A percentile compares a stretch with the other conserved stretches of the same genome.
Evolutionary conservation across 2,329 filamentous ascomycete genomes (phyloP).

Genomic region (Alternaria infectoria): DNA sequence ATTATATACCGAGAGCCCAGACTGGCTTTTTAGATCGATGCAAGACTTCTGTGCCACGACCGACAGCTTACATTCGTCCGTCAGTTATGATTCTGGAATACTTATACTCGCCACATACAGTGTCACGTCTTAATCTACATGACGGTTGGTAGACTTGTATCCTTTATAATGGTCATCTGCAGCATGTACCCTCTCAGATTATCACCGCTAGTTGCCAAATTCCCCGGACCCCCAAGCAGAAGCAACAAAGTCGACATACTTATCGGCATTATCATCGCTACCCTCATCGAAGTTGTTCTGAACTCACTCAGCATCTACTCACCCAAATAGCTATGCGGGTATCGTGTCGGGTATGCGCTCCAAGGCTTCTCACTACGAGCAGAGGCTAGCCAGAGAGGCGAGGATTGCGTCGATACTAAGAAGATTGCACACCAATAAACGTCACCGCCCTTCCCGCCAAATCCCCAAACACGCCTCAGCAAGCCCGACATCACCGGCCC

Average conservation of each 20-base stretch:
- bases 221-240: background rate
- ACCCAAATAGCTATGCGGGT: background rate
- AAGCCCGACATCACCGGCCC: constrained; percentile 23
- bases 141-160: too few species aligned
- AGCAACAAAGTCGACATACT: background rate
- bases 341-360: background rate
- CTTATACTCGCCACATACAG: too few species aligned
- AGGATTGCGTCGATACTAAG: background rate
- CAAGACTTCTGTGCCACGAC: too few species aligned
- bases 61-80: too few species aligned
- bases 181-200: too few species aligned
- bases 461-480: background rate
- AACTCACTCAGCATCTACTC: background rate
- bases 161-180: too few species aligned
- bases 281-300: background rate
- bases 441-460: too few species aligned
- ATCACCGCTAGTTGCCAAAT: too few species aligned
- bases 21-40: too few species aligned
- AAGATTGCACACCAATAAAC: background rate
- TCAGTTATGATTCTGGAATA: too few species aligned
- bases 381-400: background rate
- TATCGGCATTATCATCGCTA: background rate
- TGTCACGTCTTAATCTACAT: too few species aligned
- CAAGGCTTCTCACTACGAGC: background rate
- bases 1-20: too few species aligned